Base-by-base conservation (phyloP, 306 rosid species). In the Dalbergia oliveri region DNA sequence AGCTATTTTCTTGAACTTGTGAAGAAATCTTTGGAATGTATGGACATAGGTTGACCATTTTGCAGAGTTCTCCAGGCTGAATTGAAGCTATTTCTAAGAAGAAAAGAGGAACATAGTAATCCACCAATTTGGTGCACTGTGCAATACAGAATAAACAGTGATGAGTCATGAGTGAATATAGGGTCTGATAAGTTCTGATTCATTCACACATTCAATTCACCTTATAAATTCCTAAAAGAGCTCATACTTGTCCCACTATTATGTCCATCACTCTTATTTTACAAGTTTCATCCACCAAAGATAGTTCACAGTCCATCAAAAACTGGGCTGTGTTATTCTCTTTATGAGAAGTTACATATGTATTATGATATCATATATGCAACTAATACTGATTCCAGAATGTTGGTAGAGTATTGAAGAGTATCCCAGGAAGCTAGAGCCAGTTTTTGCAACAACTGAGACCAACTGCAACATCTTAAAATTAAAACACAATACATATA, bases 51-150 rank as follows among this genome's bases (percentile, higher is more conserved):
- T 75, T 45, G 68, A 74, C 74, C 79, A 61, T 82, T 78, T 54
- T 80, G 83, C 99, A 93, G 66, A 95, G 81, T 34, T 79, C 82
- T 74, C 51, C 71, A 11, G 99, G 90, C 66, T 80, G 79, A 72
- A 89, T 11, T 23, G 85, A 68, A 84, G 93, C 79, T 45, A 88
- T 44, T 91, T 90, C 83, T 44, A 61, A 74, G 88, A 95, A 93
- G 93, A 95, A 83, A 51, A 81, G 85, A 67, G 94, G 83, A 76
- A 86, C 89, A 81, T 95, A 91, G 37, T 84, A 26, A 82, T 93
- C 90, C 89, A 93, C 98, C 86, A 89, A 60, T 69, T 71, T 76
- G 26, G 64, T 4, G 88, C 99, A 95, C 99, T 95, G 87, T 57
- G 23, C 39, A 78, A 45, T 53, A 47, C 84, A 51, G 41, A 77